Base-by-base conservation (phyloP, 345 rosid genomes). In the Populus simonii region DNA sequence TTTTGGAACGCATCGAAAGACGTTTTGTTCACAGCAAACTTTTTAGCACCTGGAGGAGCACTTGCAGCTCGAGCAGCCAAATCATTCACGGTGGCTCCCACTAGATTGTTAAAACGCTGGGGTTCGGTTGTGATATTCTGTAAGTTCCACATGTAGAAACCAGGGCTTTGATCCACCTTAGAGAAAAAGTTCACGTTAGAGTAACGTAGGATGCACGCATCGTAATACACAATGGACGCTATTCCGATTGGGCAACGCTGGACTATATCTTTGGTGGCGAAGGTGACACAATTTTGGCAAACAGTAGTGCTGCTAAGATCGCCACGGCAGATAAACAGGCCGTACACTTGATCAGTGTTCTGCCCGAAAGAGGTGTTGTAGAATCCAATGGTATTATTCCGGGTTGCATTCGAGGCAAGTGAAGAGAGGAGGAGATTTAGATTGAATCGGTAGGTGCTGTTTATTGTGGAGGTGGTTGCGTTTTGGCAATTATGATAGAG, bases 181-280 rank as follows among this genome's bases (percentile, higher is more conserved):
- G 83, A 73, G 70, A 86, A 69, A 61, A 91, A 39, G 20, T 81
- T 25, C 11, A 75, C 77, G 76, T 88, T 85, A 22, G 90, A 85
- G 73, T 87, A 91, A 16, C 85, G 84, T 20, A 89, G 49, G 84
- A 76, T 61, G 72, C 92, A 90, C 73, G 78, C 63, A 8, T 87
- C 88, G 72, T 72, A 87, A 86, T 84, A 87, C 45, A 90, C 31
- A n/a, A n/a, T n/a, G n/a, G n/a, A n/a, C n/a, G n/a, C n/a, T n/a
- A n/a, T n/a, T n/a, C n/a, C n/a, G n/a, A 0, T 45, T 0, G 85
- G 86, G 73, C 96, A 89, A 10, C 4, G 35, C 2, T 49, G 39
- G 13, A 36, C n/a, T 51, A 88, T 43, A 0, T 82, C n/a, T 8
- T 33, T 67, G 18, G 68, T 45, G 2, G 89, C 88, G 13, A 22